These are phyloP conservation scores for Butyriboletus appendiculatus DNA, from an alignment of 1,284 basidiomycete species.

Conservation along the genomic window DNA sequence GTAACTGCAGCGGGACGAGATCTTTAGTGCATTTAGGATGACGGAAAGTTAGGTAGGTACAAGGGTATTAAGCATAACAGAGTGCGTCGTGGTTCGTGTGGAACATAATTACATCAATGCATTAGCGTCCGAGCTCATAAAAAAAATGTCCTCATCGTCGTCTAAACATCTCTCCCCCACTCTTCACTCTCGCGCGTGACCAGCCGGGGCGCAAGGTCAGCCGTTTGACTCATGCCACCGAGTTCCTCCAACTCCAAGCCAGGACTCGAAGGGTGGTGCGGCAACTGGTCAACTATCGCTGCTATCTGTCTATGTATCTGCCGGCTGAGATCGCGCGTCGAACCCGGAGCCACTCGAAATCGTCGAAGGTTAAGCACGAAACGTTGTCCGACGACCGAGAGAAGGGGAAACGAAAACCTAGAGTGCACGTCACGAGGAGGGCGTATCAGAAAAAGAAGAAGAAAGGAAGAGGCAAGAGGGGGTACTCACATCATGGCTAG, in stretches of 20 bases:
- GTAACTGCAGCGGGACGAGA: neutral
- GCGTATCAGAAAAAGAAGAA: neutral
- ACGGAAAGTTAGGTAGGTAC: neutral
- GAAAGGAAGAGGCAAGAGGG: too few species aligned
- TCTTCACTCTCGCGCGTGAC: too few species aligned
- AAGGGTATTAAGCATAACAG: neutral
- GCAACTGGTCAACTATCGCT: neutral
- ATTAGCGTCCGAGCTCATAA: too few species aligned
- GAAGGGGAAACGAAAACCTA: constrained; percentile 15
- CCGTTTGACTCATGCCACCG: neutral
- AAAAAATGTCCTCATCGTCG: too few species aligned
- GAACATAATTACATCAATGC: too few species aligned
- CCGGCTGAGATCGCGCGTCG: constrained; percentile 9
- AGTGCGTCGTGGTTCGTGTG: neutral
- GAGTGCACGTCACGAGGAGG: neutral
- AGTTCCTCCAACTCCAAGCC: constrained; percentile 4
- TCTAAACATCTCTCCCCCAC: neutral
- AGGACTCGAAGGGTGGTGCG: neutral
- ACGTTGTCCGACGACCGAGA: constrained; percentile 23
- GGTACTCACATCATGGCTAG: constrained; percentile 15
- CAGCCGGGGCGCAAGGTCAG: neutral
- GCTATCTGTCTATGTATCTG: constrained; percentile 22
- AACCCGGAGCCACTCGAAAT: neutral
- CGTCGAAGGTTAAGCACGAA: constrained; percentile 28
- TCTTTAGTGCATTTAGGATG: neutral